phyloP scores from a whole-genome alignment of 176 grass and related monocot genomes.

The Metroxylon sagu region DNA sequence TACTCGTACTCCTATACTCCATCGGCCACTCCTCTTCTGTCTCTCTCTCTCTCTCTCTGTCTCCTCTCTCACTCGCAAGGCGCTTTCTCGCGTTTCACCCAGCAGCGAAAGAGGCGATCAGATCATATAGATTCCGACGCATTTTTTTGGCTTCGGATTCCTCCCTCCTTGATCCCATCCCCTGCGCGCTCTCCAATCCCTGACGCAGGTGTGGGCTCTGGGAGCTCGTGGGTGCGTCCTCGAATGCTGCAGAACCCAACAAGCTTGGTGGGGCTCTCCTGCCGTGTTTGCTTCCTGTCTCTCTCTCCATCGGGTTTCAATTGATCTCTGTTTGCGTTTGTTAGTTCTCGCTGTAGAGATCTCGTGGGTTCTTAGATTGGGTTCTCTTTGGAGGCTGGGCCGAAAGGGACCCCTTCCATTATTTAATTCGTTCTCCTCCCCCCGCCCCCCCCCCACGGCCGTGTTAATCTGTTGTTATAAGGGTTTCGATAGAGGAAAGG shows the following conservation, averaged over 20 bases:
- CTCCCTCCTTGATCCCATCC: too few species aligned
- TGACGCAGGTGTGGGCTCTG: too few species aligned
- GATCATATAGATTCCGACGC: too few species aligned
- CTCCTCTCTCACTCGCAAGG: neutral
- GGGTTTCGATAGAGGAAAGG: conserved; percentile 4
- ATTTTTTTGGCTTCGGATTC: too few species aligned
- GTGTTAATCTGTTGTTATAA: conserved; percentile 3
- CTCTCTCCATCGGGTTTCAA: neutral
- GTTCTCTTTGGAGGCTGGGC: neutral
- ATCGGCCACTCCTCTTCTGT: neutral
- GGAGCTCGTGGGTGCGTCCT: neutral
- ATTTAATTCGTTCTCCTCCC: neutral
- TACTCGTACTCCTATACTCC: neutral
- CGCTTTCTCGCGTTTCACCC: neutral
- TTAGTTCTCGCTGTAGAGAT: neutral
- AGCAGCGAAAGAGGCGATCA: too few species aligned
- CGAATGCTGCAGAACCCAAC: neutral
- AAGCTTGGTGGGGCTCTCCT: conserved; percentile 1
- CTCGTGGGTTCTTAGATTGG: neutral
- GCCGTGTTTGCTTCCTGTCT: neutral
- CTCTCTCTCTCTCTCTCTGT: neutral
- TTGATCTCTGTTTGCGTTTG: neutral
- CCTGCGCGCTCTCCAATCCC: too few species aligned
- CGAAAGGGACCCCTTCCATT: neutral
- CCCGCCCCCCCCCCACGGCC: neutral